Base-by-base conservation (phyloP, 805 yeast species). In the Kuraishia molischiana region DNA sequence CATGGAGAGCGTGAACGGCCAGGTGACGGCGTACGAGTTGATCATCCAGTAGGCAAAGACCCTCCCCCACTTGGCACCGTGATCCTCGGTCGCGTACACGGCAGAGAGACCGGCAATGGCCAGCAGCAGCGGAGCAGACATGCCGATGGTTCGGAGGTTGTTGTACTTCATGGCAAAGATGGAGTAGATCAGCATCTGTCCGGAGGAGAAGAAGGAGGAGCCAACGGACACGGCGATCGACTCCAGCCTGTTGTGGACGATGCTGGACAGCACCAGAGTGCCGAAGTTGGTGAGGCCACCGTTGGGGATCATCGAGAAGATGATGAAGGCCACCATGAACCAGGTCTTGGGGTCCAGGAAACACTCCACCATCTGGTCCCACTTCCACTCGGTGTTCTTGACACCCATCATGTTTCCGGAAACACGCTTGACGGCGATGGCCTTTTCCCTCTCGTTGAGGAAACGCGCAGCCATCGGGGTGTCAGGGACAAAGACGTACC, bases 241-340 rank as follows among this genome's bases (percentile, higher is more conserved):
- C 29, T 44, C 39, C 15, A 47, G 32, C 28, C 46, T 41, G 40
- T 41, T 44, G 36, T 46, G 38, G 19, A 44, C 50, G 24, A 47
- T 39, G 17, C 36, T 32, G 19, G 43, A 38, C 29, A 53, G 40
- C 34, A 53, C 55, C 35, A 53, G 42, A 3, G 54, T 48, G 35
- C 50, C 50, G 38, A 73, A 73, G 48, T 64, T 69, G 17, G 75
- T 64, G 20, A 72, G 49, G 29, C 78, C 82, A 48, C 82, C 83
- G 46, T 74, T 73, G 36, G 82, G 81, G 44, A 79, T 65, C 37
- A 67, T 53, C 22, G 69, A 49, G 18, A 67, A 66, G 38, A 67
- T 57, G 9, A 60, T 50, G 47, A 72, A 66, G 46, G 62, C 58
- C 34, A 74, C 67, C 50, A 65, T 60, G 19, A 69, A 45, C 70